Conservation (phyloP, 306 rosid genomes). For the Mimosa pudica region DNA sequence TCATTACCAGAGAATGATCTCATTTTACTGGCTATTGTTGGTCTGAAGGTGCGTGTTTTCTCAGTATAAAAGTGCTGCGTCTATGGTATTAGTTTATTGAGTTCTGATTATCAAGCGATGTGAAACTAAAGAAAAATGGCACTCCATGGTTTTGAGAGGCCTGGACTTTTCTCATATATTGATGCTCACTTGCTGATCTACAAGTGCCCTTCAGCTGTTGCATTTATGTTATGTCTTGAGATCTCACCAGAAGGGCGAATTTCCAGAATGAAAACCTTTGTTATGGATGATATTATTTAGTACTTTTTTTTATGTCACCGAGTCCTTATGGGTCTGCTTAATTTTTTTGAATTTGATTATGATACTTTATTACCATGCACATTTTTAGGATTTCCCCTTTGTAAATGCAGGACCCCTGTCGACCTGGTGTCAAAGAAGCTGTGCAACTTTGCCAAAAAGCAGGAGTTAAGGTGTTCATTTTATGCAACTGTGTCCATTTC, state of each 20-base stretch:
- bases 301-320: background rate
- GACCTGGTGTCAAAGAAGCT: conserved; percentile 71
- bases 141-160: background rate
- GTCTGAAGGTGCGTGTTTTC: conserved; percentile 69
- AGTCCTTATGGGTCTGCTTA: background rate
- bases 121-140: background rate
- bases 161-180: background rate
- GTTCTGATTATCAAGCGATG: background rate
- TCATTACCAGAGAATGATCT: conserved; percentile 87
- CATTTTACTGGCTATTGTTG: conserved; percentile 87
- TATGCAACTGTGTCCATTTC: conserved; percentile 8
- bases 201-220: background rate
- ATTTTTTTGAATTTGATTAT: background rate
- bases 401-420: conserved; percentile 84
- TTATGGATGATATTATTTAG: background rate
- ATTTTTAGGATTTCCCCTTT: background rate
- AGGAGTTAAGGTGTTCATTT: conserved; percentile 82
- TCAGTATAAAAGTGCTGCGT: background rate
- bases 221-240: background rate
- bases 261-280: background rate
- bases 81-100: background rate
- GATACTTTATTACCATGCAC: background rate
- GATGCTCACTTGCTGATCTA: background rate
- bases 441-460: conserved; percentile 87
- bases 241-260: background rate